These are phyloP conservation scores for Aspergillus pseudonomiae DNA, from an alignment of 2,329 filamentous ascomycete genomes.

Conservation along the genomic window DNA sequence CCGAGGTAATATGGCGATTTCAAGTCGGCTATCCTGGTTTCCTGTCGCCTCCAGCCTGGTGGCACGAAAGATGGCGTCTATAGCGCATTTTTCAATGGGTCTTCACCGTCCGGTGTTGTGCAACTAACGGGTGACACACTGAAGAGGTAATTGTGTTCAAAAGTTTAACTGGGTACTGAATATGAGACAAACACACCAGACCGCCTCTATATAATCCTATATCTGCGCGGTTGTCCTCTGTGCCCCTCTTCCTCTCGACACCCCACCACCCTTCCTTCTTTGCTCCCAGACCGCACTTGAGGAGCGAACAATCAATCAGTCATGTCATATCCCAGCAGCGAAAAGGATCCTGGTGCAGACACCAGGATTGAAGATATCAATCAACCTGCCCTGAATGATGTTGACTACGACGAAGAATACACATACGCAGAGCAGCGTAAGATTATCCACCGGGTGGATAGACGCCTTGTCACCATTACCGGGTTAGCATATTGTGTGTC, in stretches of 20 bases:
- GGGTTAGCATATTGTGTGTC: slow-evolving; percentile 73
- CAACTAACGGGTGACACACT: not conserved
- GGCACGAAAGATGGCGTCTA: not conserved
- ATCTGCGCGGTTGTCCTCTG: not conserved
- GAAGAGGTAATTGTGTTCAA: not conserved
- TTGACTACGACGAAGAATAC: slow-evolving; percentile 45
- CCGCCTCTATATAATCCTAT: not conserved
- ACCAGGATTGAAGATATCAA: slow-evolving; percentile 21
- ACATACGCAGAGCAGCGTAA: slow-evolving; percentile 64
- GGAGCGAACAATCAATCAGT: not conserved
- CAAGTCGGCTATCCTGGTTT: not conserved
- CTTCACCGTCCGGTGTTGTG: not conserved
- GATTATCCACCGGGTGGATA: slow-evolving; percentile 72
- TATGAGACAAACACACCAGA: not conserved
- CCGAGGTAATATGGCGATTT: not conserved
- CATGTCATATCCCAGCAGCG: not conserved
- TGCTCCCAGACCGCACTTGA: not conserved
- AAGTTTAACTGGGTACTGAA: not conserved
- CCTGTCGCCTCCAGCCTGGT: not conserved
- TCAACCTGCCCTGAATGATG: slow-evolving; percentile 11
- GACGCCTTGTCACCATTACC: slow-evolving; percentile 63
- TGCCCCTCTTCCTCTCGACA: not conserved
- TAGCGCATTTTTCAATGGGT: not conserved
- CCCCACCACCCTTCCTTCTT: not conserved
- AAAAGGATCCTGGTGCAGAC: not conserved